Evolutionary conservation across 768 basidiomycete species (phyloP).

Genomic region (Mycena olivaceomarginata): DNA sequence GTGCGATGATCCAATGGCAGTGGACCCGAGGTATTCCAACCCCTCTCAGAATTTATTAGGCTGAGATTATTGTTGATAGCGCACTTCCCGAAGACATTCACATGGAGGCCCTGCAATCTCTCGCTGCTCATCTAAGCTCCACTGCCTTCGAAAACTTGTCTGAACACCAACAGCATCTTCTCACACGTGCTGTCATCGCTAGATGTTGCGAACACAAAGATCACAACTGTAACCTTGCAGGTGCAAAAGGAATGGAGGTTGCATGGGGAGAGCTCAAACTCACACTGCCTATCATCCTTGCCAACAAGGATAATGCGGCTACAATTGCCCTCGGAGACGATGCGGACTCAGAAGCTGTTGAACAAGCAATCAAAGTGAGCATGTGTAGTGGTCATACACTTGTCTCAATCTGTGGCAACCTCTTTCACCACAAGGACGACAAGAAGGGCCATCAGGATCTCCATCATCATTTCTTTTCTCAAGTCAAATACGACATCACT

Average conservation of each 20-base stretch:
- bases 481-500: conserved; percentile 17
- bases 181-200: not conserved
- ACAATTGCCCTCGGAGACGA: conserved; percentile 15
- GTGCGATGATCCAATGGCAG: not conserved
- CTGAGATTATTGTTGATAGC: not conserved
- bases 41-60: not conserved
- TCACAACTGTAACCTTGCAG: conserved; percentile 24
- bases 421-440: conserved; percentile 51
- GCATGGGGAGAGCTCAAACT: not conserved
- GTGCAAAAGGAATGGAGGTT: not conserved
- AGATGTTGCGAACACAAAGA: conserved; percentile 39
- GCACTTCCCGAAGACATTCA: conserved; percentile 2
- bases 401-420: conserved; percentile 15
- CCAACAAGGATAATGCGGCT: conserved; percentile 47
- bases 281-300: conserved; percentile 22
- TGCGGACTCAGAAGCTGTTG: conserved; percentile 6
- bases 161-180: not conserved
- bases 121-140: conserved; percentile 8
- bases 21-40: conserved; percentile 7
- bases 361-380: conserved; percentile 26
- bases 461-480: conserved; percentile 27
- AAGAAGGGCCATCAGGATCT: conserved; percentile 53
- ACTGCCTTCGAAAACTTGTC: conserved; percentile 22
- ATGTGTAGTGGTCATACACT: conserved; percentile 23
- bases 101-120: not conserved